These are phyloP conservation scores for Plasmopara halstedii DNA, from an alignment of 352 stramenopile species.

Conservation along the genomic window DNA sequence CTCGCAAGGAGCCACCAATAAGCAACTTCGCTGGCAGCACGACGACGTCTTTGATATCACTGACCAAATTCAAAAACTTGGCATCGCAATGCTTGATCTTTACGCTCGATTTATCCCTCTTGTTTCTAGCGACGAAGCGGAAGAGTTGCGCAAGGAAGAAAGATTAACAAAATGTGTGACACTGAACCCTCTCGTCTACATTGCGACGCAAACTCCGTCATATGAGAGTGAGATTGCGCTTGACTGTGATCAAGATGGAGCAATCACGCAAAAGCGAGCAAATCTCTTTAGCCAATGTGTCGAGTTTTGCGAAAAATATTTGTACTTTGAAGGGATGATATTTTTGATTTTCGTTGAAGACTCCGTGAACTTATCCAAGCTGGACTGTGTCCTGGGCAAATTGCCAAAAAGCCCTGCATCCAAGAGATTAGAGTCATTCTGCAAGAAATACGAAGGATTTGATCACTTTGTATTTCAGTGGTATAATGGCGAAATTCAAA, in stretches of 20 bases:
- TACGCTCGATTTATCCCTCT: constrained; percentile 46
- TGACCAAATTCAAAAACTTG: constrained; percentile 52
- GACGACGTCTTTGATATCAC: constrained; percentile 63
- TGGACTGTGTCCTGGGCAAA: constrained; percentile 70
- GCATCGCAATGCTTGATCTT: constrained; percentile 39
- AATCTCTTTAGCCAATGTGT: constrained; percentile 54
- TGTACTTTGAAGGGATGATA: constrained; percentile 82
- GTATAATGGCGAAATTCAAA: constrained; percentile 64
- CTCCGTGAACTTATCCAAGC: constrained; percentile 39
- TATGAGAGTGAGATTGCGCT: constrained; percentile 14
- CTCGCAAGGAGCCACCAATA: constrained; percentile 17
- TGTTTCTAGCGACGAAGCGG: constrained; percentile 29
- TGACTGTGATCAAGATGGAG: constrained; percentile 27
- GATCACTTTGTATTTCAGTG: constrained; percentile 63
- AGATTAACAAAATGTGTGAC: constrained; percentile 49
- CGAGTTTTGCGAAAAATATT: constrained; percentile 54
- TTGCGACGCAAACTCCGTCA: constrained; percentile 36
- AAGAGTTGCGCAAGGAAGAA: constrained; percentile 56
- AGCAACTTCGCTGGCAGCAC: constrained; percentile 34
- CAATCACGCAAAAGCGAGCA: constrained; percentile 30
- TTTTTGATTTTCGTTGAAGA: constrained; percentile 63
- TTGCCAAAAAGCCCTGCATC: constrained; percentile 36
- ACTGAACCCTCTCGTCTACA: constrained; percentile 65
- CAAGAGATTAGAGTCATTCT: constrained; percentile 64
- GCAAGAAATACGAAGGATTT: constrained; percentile 45